Conservation (phyloP, 768 basidiomycete genomes). For the Phlegmacium glaucopus region DNA sequence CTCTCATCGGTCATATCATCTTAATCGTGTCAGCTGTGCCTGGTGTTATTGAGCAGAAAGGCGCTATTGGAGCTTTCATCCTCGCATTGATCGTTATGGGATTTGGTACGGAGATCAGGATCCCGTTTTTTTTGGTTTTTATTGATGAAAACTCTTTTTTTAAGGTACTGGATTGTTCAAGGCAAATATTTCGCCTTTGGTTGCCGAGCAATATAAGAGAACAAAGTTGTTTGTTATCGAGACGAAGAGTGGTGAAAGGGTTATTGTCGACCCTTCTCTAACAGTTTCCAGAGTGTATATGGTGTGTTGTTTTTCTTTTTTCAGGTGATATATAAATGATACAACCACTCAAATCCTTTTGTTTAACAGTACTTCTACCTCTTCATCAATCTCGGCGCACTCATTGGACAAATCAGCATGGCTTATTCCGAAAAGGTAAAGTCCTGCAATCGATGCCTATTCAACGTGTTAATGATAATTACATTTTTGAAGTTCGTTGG, state of each 20-base stretch:
- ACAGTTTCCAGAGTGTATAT: conserved; percentile 74
- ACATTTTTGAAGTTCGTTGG: conserved; percentile 49
- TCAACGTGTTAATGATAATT: conserved; percentile 31
- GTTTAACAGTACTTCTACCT: conserved; percentile 56
- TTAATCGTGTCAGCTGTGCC: conserved; percentile 67
- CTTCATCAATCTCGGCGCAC: conserved; percentile 72
- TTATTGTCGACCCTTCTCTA: conserved; percentile 69
- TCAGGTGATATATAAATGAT: neutral
- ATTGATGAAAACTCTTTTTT: conserved; percentile 9
- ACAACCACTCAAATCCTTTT: neutral
- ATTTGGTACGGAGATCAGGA: conserved; percentile 24
- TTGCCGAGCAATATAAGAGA: conserved; percentile 71
- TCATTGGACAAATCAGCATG: conserved; percentile 68
- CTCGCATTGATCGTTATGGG: conserved; percentile 63
- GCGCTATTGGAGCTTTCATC: conserved; percentile 50
- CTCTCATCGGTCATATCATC: conserved; percentile 64
- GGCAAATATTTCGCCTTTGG: conserved; percentile 71
- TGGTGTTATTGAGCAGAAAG: conserved; percentile 53
- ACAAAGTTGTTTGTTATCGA: conserved; percentile 50
- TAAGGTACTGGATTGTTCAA: conserved; percentile 76
- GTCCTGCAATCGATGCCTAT: neutral
- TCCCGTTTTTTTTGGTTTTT: neutral
- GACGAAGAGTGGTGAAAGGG: conserved; percentile 56
- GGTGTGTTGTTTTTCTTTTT: conserved; percentile 36
- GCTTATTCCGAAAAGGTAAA: conserved; percentile 60